A percentile compares a stretch with the other conserved stretches of the same genome.
Evolutionary conservation across 306 rosid genomes (phyloP).

Genomic region (Calophaca sinica): DNA sequence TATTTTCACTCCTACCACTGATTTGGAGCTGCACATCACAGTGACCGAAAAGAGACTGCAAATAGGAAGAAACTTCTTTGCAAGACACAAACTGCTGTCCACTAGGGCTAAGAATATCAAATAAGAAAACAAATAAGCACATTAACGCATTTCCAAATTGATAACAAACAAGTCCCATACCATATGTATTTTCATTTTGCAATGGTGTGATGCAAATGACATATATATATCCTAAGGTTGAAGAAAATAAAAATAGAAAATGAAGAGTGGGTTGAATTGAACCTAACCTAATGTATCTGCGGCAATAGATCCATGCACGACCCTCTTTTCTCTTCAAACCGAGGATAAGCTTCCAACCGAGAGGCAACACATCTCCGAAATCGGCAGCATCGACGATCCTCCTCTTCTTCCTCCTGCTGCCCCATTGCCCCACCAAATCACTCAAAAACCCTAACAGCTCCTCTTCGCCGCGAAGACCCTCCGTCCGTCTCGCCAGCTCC

Average conservation of each 20-base stretch:
- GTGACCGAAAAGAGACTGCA: slow-evolving; percentile 59
- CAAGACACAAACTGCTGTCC: slow-evolving; percentile 84
- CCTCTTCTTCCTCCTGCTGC: slow-evolving; percentile 83
- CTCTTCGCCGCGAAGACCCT: slow-evolving; percentile 68
- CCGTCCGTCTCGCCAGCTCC: slow-evolving; percentile 69
- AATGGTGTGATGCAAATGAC: slow-evolving; percentile 7
- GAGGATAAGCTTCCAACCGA: slow-evolving; percentile 84
- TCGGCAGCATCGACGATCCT: slow-evolving; percentile 73
- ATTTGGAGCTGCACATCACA: slow-evolving; percentile 42
- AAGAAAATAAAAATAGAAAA: background rate
- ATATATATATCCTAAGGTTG: slow-evolving; percentile 1
- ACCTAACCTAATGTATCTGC: slow-evolving; percentile 76
- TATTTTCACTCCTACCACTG: slow-evolving; percentile 50
- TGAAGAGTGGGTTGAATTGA: background rate
- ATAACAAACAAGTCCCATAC: slow-evolving; percentile 2
- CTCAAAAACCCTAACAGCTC: slow-evolving; percentile 77
- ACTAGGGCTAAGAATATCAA: slow-evolving; percentile 71
- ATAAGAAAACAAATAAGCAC: slow-evolving; percentile 19
- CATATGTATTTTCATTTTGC: slow-evolving; percentile 10
- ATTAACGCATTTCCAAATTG: background rate
- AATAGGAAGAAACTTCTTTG: slow-evolving; percentile 72
- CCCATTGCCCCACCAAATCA: slow-evolving; percentile 86
- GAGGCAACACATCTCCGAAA: slow-evolving; percentile 72
- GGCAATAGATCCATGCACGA: slow-evolving; percentile 87
- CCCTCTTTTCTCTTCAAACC: slow-evolving; percentile 84